Evolutionary conservation across 2,329 filamentous ascomycete species (phyloP).

Genomic region (Cladosporium sp.): DNA sequence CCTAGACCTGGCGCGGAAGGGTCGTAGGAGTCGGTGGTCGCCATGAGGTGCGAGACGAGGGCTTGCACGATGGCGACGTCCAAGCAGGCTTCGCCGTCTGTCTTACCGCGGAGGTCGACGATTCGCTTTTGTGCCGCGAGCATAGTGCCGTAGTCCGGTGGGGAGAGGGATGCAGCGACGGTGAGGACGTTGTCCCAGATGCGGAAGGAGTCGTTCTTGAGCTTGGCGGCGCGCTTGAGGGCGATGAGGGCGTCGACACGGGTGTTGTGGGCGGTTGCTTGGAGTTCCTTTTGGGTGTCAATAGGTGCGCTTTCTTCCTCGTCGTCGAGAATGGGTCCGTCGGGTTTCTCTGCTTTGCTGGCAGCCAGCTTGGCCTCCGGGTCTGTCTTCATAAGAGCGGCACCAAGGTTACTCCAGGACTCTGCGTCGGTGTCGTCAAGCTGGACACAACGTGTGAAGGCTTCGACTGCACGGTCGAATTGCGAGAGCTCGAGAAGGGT

Average conservation of each 20-base stretch:
- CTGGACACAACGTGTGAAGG: constrained; percentile 78
- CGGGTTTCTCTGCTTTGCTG: not conserved
- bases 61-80: constrained; percentile 69
- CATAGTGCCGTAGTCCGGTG: constrained; percentile 71
- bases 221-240: constrained; percentile 78
- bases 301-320: constrained; percentile 31
- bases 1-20: constrained; percentile 47
- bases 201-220: constrained; percentile 81
- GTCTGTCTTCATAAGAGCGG: constrained; percentile 58
- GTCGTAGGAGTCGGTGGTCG: constrained; percentile 43
- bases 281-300: constrained; percentile 20
- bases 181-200: constrained; percentile 98
- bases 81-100: constrained; percentile 69
- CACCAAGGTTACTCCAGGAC: constrained; percentile 92
- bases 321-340: constrained; percentile 24
- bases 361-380: constrained; percentile 19
- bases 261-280: constrained; percentile 54
- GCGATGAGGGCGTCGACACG: constrained; percentile 74
- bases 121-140: constrained; percentile 70
- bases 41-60: constrained; percentile 67
- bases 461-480: constrained; percentile 75
- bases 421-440: constrained; percentile 85
- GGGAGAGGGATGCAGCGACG: constrained; percentile 71
- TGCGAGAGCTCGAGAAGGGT: constrained; percentile 73
- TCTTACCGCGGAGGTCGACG: constrained; percentile 64